Evolutionary conservation across 495 filamentous ascomycete species (phyloP), one percentile per base, ranked within the genome.

Genomic region (Entonaema liquescens): DNA sequence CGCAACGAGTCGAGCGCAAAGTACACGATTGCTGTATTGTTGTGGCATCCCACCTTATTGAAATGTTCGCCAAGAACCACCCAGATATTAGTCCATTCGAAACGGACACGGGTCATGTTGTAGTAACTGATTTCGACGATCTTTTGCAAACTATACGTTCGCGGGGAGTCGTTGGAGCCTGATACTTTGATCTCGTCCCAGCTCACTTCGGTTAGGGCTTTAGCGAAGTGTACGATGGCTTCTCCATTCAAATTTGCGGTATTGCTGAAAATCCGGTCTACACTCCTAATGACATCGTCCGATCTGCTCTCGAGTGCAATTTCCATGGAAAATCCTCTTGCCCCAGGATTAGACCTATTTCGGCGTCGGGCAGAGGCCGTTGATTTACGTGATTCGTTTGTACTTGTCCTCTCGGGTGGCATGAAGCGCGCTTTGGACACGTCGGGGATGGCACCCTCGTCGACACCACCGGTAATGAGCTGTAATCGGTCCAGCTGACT

Each of bases 131-230:
- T 98, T 80, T 99, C 95, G 31, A 99, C 96, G 57, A 98, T 85
- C 80, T 99, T 99, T 77, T 99, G 95, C 54, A 99, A 82, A 77
- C 93, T 97, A 82, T 97, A 98, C 8, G 94, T 98, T 54, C 96
- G 89, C 1, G 95, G 96, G 25, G 92, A 93, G 50, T 98, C 94
- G 71, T 92, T 97, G 59, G 96, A 93, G 8, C 96, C 95, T 0
- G 95, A 98, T 8, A 93, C 95, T 76, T 94, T 93, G 71, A 99
- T 99, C 77, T 99, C 95, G 73, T 98, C 94, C 95, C 95, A 98
- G 79, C 95, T 98, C 49, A 99, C 94, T 72, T 97, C 94, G 49
- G 92, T 97, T 65, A 99, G 80, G 1, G 95, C 95, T 47, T 90
- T 88, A 29, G 97, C 94, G 79, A 98, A 99, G 77, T 97, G 89